Conservation (phyloP, 2,329 filamentous ascomycete genomes). For the Neofusicoccum parvum region DNA sequence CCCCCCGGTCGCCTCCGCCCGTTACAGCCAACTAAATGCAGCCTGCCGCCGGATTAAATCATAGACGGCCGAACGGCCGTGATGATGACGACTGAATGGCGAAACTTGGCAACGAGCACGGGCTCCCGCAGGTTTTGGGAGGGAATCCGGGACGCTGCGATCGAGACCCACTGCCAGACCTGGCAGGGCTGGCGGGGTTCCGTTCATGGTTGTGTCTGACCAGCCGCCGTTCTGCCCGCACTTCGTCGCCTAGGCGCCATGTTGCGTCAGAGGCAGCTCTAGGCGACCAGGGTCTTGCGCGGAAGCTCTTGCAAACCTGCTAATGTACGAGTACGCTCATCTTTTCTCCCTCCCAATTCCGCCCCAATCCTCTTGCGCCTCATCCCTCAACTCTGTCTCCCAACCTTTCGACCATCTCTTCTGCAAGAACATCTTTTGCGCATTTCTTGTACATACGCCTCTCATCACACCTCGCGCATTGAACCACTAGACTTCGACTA, state of each 20-base stretch:
- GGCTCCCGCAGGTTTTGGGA: constrained; percentile 18
- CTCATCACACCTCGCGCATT: background rate
- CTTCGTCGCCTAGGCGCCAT: constrained; percentile 1
- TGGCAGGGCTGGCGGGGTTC: constrained; percentile 6
- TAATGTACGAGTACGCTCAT: constrained; percentile 3
- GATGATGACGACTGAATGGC: constrained; percentile 8
- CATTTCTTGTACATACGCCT: constrained; percentile 6
- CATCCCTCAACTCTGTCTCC: background rate
- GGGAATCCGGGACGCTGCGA: background rate
- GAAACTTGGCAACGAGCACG: constrained; percentile 21
- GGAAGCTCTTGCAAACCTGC: constrained; percentile 19
- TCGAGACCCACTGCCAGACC: background rate
- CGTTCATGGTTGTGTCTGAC: background rate
- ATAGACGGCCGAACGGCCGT: background rate
- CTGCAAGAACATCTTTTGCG: background rate
- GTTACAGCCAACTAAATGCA: constrained; percentile 8
- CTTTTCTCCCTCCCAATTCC: constrained; percentile 18
- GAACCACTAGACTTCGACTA: constrained; percentile 18
- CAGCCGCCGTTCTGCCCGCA: constrained; percentile 7
- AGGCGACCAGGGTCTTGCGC: constrained; percentile 12
- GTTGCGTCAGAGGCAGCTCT: constrained; percentile 20
- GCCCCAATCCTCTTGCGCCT: background rate
- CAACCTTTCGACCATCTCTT: background rate
- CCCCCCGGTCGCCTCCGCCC: background rate
- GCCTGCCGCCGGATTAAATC: constrained; percentile 14